These are phyloP conservation scores for Diutina neorugosa DNA, from an alignment of 1,139 yeast species.

Conservation along the genomic window DNA sequence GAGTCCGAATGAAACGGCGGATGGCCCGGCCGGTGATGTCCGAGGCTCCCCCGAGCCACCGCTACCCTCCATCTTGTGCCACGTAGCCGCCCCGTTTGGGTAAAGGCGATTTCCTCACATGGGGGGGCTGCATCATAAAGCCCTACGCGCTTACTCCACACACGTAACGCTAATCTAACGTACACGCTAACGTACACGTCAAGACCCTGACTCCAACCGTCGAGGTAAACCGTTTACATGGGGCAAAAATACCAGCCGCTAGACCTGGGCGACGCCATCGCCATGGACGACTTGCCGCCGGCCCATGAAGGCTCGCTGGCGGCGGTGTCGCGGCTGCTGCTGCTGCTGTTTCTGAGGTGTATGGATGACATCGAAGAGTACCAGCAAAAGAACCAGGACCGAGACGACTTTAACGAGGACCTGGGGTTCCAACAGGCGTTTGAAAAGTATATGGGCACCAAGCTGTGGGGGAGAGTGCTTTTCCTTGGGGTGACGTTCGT, in stretches of 20 bases:
- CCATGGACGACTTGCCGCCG: not conserved
- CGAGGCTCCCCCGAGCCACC: too few species aligned
- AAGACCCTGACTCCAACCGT: not conserved
- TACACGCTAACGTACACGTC: not conserved
- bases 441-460: conserved; percentile 11
- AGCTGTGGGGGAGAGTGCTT: conserved; percentile 7
- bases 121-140: not conserved
- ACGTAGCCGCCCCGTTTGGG: not conserved
- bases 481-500: conserved; percentile 3
- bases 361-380: conserved; percentile 19
- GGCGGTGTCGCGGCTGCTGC: not conserved
- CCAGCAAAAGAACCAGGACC: conserved; percentile 7
- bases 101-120: not conserved
- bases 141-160: not conserved
- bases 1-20: too few species aligned
- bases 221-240: not conserved
- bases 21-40: too few species aligned
- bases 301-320: conserved; percentile 9
- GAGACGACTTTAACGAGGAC: conserved; percentile 15
- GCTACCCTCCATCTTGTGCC: not conserved
- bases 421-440: conserved; percentile 15
- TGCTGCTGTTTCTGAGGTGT: conserved; percentile 9
- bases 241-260: conserved; percentile 1
- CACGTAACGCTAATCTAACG: not conserved
- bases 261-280: not conserved